A percentile compares a stretch with the other conserved stretches of the same genome.
These are phyloP conservation scores for Colletotrichum liaoningense DNA, from an alignment of 2,329 filamentous ascomycete species.

Conservation along the genomic window DNA sequence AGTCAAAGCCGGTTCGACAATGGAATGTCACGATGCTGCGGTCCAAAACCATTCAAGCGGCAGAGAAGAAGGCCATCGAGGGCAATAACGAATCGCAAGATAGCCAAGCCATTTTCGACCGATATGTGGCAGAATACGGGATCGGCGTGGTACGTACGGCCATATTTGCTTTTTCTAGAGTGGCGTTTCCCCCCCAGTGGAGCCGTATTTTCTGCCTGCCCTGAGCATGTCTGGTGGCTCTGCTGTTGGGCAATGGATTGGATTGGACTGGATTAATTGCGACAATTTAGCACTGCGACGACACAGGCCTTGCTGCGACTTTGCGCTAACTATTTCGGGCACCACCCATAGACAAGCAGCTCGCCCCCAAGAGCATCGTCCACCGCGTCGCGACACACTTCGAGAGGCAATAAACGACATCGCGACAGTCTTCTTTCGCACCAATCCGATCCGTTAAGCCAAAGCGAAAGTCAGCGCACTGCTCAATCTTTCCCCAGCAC, in stretches of 20 bases:
- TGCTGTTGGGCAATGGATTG: conserved; percentile 19
- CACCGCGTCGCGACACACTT: neutral
- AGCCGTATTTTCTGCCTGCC: conserved; percentile 11
- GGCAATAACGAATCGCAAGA: conserved; percentile 55
- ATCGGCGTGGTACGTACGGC: conserved; percentile 51
- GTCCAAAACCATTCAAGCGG: conserved; percentile 41
- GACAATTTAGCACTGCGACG: conserved; percentile 27
- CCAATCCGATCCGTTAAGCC: neutral
- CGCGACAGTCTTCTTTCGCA: neutral
- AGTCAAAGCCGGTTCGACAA: neutral
- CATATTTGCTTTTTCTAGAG: conserved; percentile 31
- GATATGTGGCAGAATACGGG: conserved; percentile 52
- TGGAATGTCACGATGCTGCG: conserved; percentile 42
- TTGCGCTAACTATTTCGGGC: conserved; percentile 29
- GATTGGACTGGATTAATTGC: conserved; percentile 13
- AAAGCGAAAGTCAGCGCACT: neutral
- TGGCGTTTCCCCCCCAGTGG: conserved; percentile 21
- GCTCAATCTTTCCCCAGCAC: neutral
- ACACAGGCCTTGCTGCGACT: conserved; percentile 22
- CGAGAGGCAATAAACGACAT: neutral
- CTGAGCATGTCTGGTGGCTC: conserved; percentile 19
- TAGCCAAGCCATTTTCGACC: conserved; percentile 54
- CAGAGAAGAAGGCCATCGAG: conserved; percentile 42
- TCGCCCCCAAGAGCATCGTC: conserved; percentile 28
- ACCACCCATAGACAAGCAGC: conserved; percentile 29